phyloP scores from a whole-genome alignment of 2,329 filamentous ascomycete genomes.

The Aspergillus felis region DNA sequence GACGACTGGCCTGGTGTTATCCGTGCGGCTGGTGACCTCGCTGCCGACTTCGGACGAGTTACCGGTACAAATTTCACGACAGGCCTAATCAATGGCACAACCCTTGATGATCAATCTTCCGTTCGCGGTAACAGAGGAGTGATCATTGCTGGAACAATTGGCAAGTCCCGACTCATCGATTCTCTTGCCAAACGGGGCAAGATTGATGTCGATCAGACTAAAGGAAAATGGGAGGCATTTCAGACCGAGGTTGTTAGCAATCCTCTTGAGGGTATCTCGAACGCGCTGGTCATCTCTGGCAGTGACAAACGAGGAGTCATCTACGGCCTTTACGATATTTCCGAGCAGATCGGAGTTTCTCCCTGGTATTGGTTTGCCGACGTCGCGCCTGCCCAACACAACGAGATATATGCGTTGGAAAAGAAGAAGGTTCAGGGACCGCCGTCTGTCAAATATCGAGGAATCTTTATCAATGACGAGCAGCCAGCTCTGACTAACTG shows the following conservation, averaged over 20 bases:
- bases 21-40: constrained; percentile 63
- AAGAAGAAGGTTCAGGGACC: constrained; percentile 54
- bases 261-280: constrained; percentile 53
- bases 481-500: constrained; percentile 65
- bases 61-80: constrained; percentile 61
- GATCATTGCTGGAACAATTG: constrained; percentile 67
- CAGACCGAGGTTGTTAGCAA: constrained; percentile 55
- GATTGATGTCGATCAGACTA: constrained; percentile 54
- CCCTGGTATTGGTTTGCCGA: constrained; percentile 69
- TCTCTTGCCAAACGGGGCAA: constrained; percentile 52
- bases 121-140: constrained; percentile 45
- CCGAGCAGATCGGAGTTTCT: constrained; percentile 69
- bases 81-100: constrained; percentile 49
- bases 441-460: constrained; percentile 64
- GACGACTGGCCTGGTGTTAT: constrained; percentile 66
- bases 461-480: constrained; percentile 69
- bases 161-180: constrained; percentile 60
- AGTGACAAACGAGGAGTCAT: constrained; percentile 66
- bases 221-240: constrained; percentile 68
- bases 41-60: constrained; percentile 66
- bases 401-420: constrained; percentile 53
- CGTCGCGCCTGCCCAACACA: constrained; percentile 50
- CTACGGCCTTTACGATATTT: constrained; percentile 67
- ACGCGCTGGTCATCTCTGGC: constrained; percentile 64
- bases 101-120: constrained; percentile 27